Evolutionary conservation across 176 grass and related monocot species (phyloP).

Genomic region (Hsuehochloa calcarea): DNA sequence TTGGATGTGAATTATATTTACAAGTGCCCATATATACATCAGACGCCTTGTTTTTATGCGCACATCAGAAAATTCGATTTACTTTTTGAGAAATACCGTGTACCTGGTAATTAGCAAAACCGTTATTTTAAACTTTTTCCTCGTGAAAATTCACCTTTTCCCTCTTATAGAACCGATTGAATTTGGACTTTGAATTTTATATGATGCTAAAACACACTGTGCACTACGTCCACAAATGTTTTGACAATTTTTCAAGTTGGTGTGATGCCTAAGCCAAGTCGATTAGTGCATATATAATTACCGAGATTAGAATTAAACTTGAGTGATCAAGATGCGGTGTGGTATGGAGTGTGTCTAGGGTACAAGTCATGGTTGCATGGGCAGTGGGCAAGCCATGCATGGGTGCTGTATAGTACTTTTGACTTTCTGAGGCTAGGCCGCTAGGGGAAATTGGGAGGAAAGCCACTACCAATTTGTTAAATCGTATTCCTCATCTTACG

Average conservation of each 20-base stretch:
- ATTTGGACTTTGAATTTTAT: background rate
- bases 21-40: no score
- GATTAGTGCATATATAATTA: no score
- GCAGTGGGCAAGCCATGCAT: background rate
- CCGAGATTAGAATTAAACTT: no score
- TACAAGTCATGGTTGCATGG: constrained; percentile 11
- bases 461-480: constrained; percentile 18
- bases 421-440: background rate
- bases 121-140: no score
- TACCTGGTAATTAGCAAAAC: no score
- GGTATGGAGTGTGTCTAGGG: background rate
- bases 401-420: background rate
- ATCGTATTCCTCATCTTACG: constrained; percentile 15
- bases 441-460: constrained; percentile 10
- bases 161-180: background rate
- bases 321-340: background rate
- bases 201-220: background rate
- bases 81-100: no score
- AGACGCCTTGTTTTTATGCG: background rate
- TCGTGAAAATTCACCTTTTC: no score
- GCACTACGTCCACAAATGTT: background rate
- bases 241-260: background rate
- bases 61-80: background rate
- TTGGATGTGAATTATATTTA: background rate
- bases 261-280: background rate